These are phyloP conservation scores for Ogataea glucozyma DNA, from an alignment of 805 yeast species.

Conservation along the genomic window DNA sequence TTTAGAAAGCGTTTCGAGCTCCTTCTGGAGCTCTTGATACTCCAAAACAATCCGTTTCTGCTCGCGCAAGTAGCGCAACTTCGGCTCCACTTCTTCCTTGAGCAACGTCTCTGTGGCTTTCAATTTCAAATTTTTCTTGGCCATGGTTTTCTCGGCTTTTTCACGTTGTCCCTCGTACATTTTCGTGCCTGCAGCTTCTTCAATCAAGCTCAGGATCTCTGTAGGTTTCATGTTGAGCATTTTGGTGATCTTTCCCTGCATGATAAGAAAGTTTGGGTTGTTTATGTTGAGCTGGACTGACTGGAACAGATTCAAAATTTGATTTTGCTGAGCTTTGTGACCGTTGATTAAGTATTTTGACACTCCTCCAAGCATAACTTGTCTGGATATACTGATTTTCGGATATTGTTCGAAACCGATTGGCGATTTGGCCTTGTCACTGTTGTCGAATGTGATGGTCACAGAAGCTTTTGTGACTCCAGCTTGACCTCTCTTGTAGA, in stretches of 20 bases:
- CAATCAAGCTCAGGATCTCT: constrained; percentile 86
- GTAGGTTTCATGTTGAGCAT: constrained; percentile 94
- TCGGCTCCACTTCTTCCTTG: constrained; percentile 90
- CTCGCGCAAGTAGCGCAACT: constrained; percentile 72
- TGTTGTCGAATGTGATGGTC: constrained; percentile 90
- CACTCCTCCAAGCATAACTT: constrained; percentile 85
- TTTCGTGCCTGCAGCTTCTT: constrained; percentile 98
- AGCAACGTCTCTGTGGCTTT: constrained; percentile 72
- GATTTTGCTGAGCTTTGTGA: constrained; percentile 92
- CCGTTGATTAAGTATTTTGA: constrained; percentile 93
- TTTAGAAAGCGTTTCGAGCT: constrained; percentile 71
- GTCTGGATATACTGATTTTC: constrained; percentile 88
- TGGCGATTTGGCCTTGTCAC: constrained; percentile 75
- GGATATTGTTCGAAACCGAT: constrained; percentile 79
- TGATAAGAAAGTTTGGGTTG: constrained; percentile 93
- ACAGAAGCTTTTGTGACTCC: constrained; percentile 97
- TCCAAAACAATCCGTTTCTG: constrained; percentile 85
- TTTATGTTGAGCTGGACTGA: constrained; percentile 94
- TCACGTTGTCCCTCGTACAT: constrained; percentile 93
- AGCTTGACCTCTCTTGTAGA: constrained; percentile 96
- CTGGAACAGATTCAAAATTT: constrained; percentile 87
- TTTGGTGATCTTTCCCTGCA: constrained; percentile 98
- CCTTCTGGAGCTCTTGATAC: constrained; percentile 80
- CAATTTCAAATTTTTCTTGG: constrained; percentile 83
- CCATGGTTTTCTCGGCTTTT: constrained; percentile 88